Evolutionary conservation across 2,329 filamentous ascomycete genomes (phyloP).

Genomic region (Aspergillus unguis): DNA sequence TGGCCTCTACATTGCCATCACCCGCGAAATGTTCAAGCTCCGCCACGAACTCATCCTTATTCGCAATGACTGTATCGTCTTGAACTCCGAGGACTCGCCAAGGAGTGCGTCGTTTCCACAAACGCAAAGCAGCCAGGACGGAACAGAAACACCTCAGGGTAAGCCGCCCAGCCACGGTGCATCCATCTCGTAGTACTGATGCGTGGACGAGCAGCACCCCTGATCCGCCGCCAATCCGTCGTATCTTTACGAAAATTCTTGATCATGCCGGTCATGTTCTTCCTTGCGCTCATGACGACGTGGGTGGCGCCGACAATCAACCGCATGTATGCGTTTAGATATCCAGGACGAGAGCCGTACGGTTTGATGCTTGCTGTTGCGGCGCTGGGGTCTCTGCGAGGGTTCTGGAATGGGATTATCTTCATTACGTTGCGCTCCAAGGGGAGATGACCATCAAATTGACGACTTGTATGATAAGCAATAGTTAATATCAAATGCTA

Average conservation of each 20-base stretch:
- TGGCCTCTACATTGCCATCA: slow-evolving; percentile 27
- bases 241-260: slow-evolving; percentile 40
- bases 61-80: slow-evolving; percentile 26
- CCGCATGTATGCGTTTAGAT: slow-evolving; percentile 32
- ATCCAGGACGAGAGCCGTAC: slow-evolving; percentile 27
- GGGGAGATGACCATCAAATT: slow-evolving; percentile 22
- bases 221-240: slow-evolving; percentile 2
- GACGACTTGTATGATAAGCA: no score
- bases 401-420: slow-evolving; percentile 41
- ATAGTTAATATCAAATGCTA: background rate
- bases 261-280: slow-evolving; percentile 40
- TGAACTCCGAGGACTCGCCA: slow-evolving; percentile 19
- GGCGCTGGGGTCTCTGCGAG: slow-evolving; percentile 34
- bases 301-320: slow-evolving; percentile 40
- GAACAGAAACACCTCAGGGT: background rate
- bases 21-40: slow-evolving; percentile 32
- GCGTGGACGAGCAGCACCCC: background rate
- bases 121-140: background rate
- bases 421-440: slow-evolving; percentile 40
- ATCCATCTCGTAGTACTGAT: background rate
- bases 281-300: slow-evolving; percentile 33
- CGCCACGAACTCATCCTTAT: slow-evolving; percentile 31
- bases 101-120: slow-evolving; percentile 7
- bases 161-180: background rate
- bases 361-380: slow-evolving; percentile 33